These are phyloP conservation scores for Avicennia marina DNA, from an alignment of 257 asterid genomes.

Conservation along the genomic window DNA sequence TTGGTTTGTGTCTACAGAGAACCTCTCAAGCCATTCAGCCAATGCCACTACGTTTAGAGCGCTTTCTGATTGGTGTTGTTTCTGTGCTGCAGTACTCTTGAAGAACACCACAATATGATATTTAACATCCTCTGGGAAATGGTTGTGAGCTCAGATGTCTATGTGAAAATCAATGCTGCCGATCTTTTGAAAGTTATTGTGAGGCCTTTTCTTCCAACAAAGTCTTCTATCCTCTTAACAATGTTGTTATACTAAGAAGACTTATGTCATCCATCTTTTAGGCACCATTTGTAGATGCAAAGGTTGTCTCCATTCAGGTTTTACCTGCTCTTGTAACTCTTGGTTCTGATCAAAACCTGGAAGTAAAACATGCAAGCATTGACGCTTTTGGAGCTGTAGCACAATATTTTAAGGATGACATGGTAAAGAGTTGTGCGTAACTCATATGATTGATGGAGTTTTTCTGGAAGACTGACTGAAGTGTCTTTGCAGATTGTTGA, in stretches of 20 bases:
- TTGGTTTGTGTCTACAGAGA: slow-evolving; percentile 47
- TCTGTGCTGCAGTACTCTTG: slow-evolving; percentile 64
- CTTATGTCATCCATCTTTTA: slow-evolving; percentile 4
- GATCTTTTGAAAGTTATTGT: slow-evolving; percentile 85
- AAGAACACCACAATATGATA: slow-evolving; percentile 71
- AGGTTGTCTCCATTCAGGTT: slow-evolving; percentile 81
- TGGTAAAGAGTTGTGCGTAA: too few relatives aligned
- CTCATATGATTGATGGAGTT: too few relatives aligned
- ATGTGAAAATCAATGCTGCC: slow-evolving; percentile 76
- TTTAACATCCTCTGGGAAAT: slow-evolving; percentile 94
- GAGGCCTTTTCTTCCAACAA: slow-evolving; percentile 28
- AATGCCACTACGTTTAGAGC: slow-evolving; percentile 3
- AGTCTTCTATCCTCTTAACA: slow-evolving; percentile 7
- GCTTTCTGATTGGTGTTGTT: slow-evolving; percentile 11
- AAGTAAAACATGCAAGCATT: slow-evolving; percentile 87
- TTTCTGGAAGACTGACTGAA: slow-evolving; percentile 15
- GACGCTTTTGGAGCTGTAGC: slow-evolving; percentile 97
- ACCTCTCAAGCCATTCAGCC: slow-evolving; percentile 7
- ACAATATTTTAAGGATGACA: slow-evolving; percentile 79
- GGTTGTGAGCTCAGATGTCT: slow-evolving; percentile 71
- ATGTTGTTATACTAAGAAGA: slow-evolving; percentile 2
- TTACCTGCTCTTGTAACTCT: slow-evolving; percentile 97
- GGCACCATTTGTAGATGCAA: slow-evolving; percentile 84
- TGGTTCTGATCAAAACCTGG: slow-evolving; percentile 94
- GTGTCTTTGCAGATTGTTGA: slow-evolving; percentile 67